Evolutionary conservation across 345 rosid genomes (phyloP), one percentile per base, ranked within the genome.

Genomic region (Acer yangbiense): DNA sequence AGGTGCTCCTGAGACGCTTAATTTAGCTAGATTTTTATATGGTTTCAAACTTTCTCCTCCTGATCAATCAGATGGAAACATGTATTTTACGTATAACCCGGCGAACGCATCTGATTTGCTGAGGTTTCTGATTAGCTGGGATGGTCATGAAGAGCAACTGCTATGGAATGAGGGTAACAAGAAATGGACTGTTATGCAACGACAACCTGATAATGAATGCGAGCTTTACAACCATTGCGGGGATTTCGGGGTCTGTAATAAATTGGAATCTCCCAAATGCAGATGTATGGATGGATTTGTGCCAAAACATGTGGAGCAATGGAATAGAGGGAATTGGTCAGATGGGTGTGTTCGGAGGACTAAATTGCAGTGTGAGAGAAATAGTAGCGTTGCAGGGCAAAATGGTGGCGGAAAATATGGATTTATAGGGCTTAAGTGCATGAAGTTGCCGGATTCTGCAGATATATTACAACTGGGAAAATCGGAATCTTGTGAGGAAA

Each of bases 151-250:
- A 78, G 88, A 90, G 77, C 87, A 92, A 48, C 57, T 86, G 35
- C 80, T 74, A 43, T 94, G 96, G 93, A 85, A 85, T 54, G 84
- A 63, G 60, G 54, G 54, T 35, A 4, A 9, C 8, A 92, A 76
- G 32, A 74, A 65, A 9, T 92, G 89, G 98, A 78, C 69, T 11
- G 39, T 86, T 68, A 20, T 86, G 70, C 90, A 88, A 46, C 0
- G 41, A 4, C 86, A 88, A 79, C 98, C 93, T 25, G 80, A 23
- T 62, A 80, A 78, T 58, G 88, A 86, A 7, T 94, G 98, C 70
- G 98, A 90, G 48, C 9, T 69, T 46, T 94, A 93, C 76, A 93
- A 94, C 54, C 82, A 81, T 27, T 94, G 98, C 72, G 98, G 98
- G 23, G 76, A 82, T 66, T 89, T 90, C 67, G 94, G 91, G 9